Evolutionary conservation across 495 filamentous ascomycete genomes (phyloP).

Genomic region (Antarctomyces pellizariae): DNA sequence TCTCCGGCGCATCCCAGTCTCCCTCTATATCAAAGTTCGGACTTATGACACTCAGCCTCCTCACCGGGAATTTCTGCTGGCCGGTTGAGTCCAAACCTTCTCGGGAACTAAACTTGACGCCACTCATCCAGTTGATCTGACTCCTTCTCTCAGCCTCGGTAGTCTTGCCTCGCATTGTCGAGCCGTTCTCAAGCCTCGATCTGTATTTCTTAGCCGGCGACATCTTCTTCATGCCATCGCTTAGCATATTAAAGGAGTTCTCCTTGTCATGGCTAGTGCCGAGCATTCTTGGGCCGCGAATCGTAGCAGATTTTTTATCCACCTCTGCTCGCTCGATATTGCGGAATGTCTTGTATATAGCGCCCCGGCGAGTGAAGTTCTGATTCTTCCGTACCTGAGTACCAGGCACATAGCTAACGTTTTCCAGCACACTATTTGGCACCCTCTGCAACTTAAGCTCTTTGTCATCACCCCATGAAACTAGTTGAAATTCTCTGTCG

Average conservation of each 20-base stretch:
- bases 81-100: conserved; percentile 4
- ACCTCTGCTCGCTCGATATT: conserved; percentile 22
- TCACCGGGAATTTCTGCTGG: conserved; percentile 3
- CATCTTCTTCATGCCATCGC: conserved; percentile 24
- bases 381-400: conserved; percentile 37
- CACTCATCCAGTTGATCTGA: conserved; percentile 83
- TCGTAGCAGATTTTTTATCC: conserved; percentile 21
- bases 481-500: conserved; percentile 74
- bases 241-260: conserved; percentile 12
- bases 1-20: conserved; percentile 56
- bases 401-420: conserved; percentile 58
- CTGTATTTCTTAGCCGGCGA: too few relatives aligned
- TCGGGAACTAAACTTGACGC: conserved; percentile 55
- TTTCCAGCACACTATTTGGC: conserved; percentile 33
- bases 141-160: conserved; percentile 17
- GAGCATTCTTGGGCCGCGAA: conserved; percentile 24
- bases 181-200: conserved; percentile 8
- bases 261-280: conserved; percentile 12
- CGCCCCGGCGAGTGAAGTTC: conserved; percentile 57
- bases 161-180: conserved; percentile 18
- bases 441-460: conserved; percentile 60
- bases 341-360: conserved; percentile 68
- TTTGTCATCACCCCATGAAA: conserved; percentile 80
- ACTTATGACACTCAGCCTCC: conserved; percentile 9
- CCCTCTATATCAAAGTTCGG: conserved; percentile 15